Base-by-base conservation (phyloP, 805 yeast genomes). In the Wickerhamiella hasegawae region DNA sequence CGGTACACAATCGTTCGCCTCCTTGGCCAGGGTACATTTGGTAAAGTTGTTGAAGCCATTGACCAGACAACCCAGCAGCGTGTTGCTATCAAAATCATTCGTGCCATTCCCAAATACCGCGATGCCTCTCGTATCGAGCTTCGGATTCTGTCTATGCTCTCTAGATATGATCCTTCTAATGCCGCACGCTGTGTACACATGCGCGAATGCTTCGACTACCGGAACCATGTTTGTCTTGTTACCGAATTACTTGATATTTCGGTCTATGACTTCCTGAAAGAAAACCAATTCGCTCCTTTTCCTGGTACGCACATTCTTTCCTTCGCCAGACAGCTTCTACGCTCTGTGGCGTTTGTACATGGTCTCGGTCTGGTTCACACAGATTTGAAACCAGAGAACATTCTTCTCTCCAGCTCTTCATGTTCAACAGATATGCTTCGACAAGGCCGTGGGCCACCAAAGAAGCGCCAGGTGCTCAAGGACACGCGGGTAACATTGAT, bases 371-470 rank as follows among this genome's bases (percentile, higher is more conserved):
- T 90, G 33, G 82, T 90, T 29, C 99, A 90, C 57, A 90, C 99
- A 0, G 99, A 90, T 55, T 65, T 90, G 45, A 90, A 90, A 58
- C 99, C 99, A 1, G 99, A 90, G 55, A 90, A 90, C 53, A 79
- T 90, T 29, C 57, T 90, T 23, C 61, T 84, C 23, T 53, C 29
- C 48, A 58, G 35, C 25, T 31, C 40, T 3, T 22, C 28, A 11
- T 26, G 29, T 23, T 8, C 28, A 14, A 18, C 29, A 14, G 40
- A 37, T 16, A 18, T 32, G 3, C 42, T 36, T 41, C 37, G 42
- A 8, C 40, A 47, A 6, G 40, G 38, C n/a, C 14, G 8, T 15
- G 34, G 25, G 23, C n/a, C n/a, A n/a, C n/a, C n/a, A n/a, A 32
- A 28, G 18, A 26, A 36, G 15, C 53, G 63, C 20, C 42, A 65